Conservation (phyloP, 495 filamentous ascomycete genomes). For the Chaetomium cochliodes region DNA sequence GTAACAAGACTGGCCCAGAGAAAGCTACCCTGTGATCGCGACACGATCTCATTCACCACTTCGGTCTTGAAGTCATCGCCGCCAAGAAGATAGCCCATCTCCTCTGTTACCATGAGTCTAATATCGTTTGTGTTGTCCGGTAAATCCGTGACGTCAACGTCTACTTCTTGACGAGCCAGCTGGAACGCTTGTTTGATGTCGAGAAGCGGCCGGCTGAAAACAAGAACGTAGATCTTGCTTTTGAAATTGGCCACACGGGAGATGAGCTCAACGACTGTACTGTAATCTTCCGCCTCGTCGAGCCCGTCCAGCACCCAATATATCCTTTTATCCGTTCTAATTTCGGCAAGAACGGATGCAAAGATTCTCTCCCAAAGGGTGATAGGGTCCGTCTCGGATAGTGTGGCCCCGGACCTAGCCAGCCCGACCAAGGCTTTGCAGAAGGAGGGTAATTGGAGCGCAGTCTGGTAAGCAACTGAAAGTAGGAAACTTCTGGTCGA, state of each 20-base stretch:
- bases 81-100: slow-evolving; percentile 18
- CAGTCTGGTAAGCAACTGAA: no score
- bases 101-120: slow-evolving; percentile 21
- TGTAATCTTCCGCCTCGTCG: slow-evolving; percentile 33
- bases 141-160: slow-evolving; percentile 12
- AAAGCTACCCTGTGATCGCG: slow-evolving; percentile 30
- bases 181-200: slow-evolving; percentile 12
- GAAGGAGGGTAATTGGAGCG: no score
- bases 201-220: slow-evolving; percentile 14
- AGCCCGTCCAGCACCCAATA: slow-evolving; percentile 36
- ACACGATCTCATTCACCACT: slow-evolving; percentile 19
- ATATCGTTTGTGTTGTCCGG: slow-evolving; percentile 33
- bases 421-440: slow-evolving; percentile 12
- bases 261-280: slow-evolving; percentile 27
- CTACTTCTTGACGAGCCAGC: neutral
- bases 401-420: neutral
- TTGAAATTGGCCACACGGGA: slow-evolving; percentile 4
- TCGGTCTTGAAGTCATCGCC: slow-evolving; percentile 24
- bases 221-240: slow-evolving; percentile 4
- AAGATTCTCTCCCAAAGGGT: slow-evolving; percentile 6
- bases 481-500: no score
- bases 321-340: slow-evolving; percentile 11
- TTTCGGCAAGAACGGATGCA: neutral
- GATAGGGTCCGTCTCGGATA: neutral
- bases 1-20: slow-evolving; percentile 29